phyloP scores from a whole-genome alignment of 2,329 filamentous ascomycete genomes.

The Lachnellula subtilissima region DNA sequence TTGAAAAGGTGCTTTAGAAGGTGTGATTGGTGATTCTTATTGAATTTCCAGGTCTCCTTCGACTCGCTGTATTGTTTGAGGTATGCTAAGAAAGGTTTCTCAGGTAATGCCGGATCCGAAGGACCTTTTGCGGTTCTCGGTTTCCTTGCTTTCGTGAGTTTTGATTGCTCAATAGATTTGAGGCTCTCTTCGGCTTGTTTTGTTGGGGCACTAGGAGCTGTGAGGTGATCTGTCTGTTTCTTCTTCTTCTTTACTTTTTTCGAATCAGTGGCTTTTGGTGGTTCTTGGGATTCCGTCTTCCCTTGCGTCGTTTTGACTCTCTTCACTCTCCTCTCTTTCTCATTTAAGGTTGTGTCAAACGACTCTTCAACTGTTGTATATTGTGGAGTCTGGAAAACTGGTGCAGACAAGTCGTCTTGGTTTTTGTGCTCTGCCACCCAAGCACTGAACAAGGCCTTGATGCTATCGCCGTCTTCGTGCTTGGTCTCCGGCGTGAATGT shows the following conservation, averaged over 20 bases:
- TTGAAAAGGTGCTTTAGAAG: conserved; percentile 80
- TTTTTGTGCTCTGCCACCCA: conserved; percentile 40
- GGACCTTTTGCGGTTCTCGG: conserved; percentile 6
- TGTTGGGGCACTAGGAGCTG: not conserved
- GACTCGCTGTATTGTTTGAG: conserved; percentile 69
- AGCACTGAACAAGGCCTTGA: conserved; percentile 46
- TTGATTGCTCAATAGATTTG: conserved; percentile 11
- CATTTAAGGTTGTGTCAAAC: conserved; percentile 25
- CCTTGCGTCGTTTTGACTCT: conserved; percentile 25
- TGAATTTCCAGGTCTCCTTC: conserved; percentile 83
- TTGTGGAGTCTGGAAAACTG: conserved; percentile 25
- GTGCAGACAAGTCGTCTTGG: conserved; percentile 24
- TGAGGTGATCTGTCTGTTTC: not conserved
- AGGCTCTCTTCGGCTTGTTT: not conserved
- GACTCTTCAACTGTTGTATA: conserved; percentile 26
- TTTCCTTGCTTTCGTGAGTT: conserved; percentile 16
- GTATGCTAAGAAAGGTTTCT: conserved; percentile 65
- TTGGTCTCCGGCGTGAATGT: conserved; percentile 62
- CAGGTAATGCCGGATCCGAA: conserved; percentile 34
- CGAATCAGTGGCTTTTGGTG: conserved; percentile 1
- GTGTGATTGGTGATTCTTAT: conserved; percentile 85
- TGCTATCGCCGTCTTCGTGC: conserved; percentile 49
- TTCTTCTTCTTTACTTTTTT: conserved; percentile 1
- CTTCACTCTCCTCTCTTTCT: conserved; percentile 27
- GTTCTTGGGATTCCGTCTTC: not conserved